Evolutionary conservation across 2,329 filamentous ascomycete genomes (phyloP).

Genomic region (Aspergillus piperis): DNA sequence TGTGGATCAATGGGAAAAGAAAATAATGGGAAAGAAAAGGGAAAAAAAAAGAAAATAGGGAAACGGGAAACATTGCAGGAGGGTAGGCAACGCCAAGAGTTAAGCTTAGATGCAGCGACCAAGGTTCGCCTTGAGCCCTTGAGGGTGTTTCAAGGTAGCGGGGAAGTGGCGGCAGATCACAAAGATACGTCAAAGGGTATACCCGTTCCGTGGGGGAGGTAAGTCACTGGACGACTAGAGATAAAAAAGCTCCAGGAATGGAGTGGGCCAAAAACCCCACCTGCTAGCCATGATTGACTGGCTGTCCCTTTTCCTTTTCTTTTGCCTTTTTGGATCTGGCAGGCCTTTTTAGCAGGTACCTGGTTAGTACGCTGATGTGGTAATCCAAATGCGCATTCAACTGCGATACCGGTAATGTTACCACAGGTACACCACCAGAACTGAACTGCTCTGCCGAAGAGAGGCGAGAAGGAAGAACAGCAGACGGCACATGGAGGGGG

Average conservation of each 20-base stretch:
- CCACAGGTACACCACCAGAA: neutral
- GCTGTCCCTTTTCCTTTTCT: slow-evolving; percentile 9
- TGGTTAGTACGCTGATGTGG: slow-evolving; percentile 1
- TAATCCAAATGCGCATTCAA: neutral
- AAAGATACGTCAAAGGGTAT: slow-evolving; percentile 37
- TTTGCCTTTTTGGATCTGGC: slow-evolving; percentile 9
- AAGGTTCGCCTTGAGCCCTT: slow-evolving; percentile 33
- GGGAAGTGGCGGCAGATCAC: slow-evolving; percentile 32
- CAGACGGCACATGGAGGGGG: neutral
- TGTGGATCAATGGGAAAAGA: slow-evolving; percentile 6
- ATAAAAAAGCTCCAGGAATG: slow-evolving; percentile 15
- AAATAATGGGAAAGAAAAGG: slow-evolving; percentile 3
- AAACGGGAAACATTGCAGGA: slow-evolving; percentile 13
- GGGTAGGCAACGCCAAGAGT: slow-evolving; percentile 30
- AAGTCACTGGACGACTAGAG: slow-evolving; percentile 14
- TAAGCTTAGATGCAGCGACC: slow-evolving; percentile 32
- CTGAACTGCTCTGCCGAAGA: neutral
- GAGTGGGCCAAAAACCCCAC: slow-evolving; percentile 18
- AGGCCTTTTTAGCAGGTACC: neutral
- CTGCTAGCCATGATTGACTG: slow-evolving; percentile 8
- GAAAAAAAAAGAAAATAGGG: slow-evolving; percentile 4
- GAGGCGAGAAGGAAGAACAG: neutral
- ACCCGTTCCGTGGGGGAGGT: slow-evolving; percentile 31
- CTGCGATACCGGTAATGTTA: neutral
- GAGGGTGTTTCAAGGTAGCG: slow-evolving; percentile 36